These are phyloP conservation scores for Rhizophagus sp. DNA, from an alignment of 192 early-diverging fungal genomes.

Conservation along the genomic window DNA sequence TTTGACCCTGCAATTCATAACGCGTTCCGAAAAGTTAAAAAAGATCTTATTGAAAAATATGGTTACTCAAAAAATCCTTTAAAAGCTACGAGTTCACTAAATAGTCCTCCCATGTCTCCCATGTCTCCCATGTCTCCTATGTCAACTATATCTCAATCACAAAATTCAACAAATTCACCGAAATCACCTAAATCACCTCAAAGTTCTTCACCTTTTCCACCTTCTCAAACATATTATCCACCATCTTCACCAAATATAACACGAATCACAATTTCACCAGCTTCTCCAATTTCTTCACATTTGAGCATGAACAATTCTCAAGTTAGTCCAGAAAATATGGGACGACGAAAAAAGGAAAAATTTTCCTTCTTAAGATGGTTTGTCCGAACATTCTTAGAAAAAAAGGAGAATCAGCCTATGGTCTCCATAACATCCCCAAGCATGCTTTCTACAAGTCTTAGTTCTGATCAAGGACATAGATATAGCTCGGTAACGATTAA, in stretches of 20 bases:
- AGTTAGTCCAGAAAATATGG: neutral
- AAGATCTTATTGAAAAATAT: conserved; percentile 17
- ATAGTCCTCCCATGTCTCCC: conserved; percentile 5
- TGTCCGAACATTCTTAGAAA: conserved; percentile 9
- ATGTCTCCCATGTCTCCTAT: conserved; percentile 3
- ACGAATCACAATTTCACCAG: neutral
- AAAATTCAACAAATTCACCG: neutral
- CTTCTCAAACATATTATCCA: neutral
- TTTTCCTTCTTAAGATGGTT: conserved; percentile 8
- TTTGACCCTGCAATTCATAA: conserved; percentile 27
- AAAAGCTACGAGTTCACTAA: neutral
- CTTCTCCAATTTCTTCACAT: neutral
- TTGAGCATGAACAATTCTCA: neutral
- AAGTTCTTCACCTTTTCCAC: neutral
- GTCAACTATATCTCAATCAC: neutral
- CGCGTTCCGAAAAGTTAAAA: conserved; percentile 17
- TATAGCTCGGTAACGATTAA: neutral
- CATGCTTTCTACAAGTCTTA: neutral
- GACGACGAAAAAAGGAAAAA: neutral
- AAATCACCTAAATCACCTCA: neutral
- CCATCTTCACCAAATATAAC: neutral
- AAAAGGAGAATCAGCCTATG: neutral
- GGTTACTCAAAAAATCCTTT: neutral
- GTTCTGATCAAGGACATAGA: neutral
- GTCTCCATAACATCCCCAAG: neutral